A percentile compares a stretch with the other conserved stretches of the same genome.
These are phyloP conservation scores for Trametes versicolor DNA, from an alignment of 1,284 basidiomycete species.

Conservation along the genomic window DNA sequence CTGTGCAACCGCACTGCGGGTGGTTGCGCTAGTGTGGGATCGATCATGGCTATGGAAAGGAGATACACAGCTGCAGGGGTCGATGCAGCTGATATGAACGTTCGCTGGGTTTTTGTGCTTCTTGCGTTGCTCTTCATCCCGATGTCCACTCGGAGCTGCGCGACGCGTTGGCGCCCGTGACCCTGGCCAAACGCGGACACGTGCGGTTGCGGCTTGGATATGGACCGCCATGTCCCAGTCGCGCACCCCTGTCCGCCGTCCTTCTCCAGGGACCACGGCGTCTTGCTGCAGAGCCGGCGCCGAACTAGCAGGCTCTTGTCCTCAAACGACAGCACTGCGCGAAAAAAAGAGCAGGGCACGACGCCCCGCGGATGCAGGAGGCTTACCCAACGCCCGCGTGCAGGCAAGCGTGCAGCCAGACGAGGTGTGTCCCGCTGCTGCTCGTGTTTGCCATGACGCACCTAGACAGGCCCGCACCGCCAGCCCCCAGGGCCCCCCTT, in stretches of 20 bases:
- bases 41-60: slow-evolving; percentile 8
- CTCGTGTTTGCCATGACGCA: slow-evolving; percentile 31
- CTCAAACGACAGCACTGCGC: neutral
- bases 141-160: slow-evolving; percentile 24
- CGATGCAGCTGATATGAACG: slow-evolving; percentile 21
- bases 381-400: slow-evolving; percentile 26
- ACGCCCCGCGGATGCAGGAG: slow-evolving; percentile 13
- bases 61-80: slow-evolving; percentile 18
- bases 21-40: neutral
- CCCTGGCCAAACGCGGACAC: slow-evolving; percentile 15
- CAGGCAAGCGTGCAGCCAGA: slow-evolving; percentile 14
- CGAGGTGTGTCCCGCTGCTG: slow-evolving; percentile 17
- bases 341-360: neutral
- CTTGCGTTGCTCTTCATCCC: slow-evolving; percentile 23
- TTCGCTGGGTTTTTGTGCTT: slow-evolving; percentile 17
- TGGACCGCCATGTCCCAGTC: slow-evolving; percentile 7
- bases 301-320: neutral
- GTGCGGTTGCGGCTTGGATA: slow-evolving; percentile 6
- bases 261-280: slow-evolving; percentile 1
- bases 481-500: slow-evolving; percentile 23
- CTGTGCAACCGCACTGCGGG: neutral
- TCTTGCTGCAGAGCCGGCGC: slow-evolving; percentile 9
- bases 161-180: slow-evolving; percentile 14
- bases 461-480: slow-evolving; percentile 26
- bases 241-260: neutral